Conservation (phyloP, 768 basidiomycete species). For the Suillus spraguei region DNA sequence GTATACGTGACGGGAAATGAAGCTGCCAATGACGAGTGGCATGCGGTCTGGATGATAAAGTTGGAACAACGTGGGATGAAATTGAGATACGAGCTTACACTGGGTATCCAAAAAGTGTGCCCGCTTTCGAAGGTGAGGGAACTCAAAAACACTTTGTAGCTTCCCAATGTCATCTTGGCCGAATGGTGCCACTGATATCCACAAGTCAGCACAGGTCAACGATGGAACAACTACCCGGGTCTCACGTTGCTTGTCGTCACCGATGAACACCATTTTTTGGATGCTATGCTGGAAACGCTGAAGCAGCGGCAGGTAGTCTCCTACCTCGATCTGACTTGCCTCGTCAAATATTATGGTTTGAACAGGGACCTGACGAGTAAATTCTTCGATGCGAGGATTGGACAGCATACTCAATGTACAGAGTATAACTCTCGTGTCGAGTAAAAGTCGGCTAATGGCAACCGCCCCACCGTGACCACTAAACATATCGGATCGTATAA, state of each 20-base stretch:
- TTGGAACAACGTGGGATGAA: slow-evolving; percentile 10
- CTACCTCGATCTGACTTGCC: slow-evolving; percentile 48
- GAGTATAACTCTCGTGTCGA: slow-evolving; percentile 39
- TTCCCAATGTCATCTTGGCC: slow-evolving; percentile 68
- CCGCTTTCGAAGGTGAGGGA: slow-evolving; percentile 52
- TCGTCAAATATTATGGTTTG: slow-evolving; percentile 47
- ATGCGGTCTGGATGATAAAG: slow-evolving; percentile 64
- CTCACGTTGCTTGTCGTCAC: slow-evolving; percentile 42
- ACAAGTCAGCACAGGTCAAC: slow-evolving; percentile 7
- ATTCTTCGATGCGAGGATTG: slow-evolving; percentile 17
- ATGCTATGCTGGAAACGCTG: slow-evolving; percentile 28
- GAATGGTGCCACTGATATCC: slow-evolving; percentile 67
- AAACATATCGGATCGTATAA: slow-evolving; percentile 43
- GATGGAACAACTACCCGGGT: not conserved
- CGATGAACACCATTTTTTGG: slow-evolving; percentile 40
- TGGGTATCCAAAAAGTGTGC: slow-evolving; percentile 67
- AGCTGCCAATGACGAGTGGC: slow-evolving; percentile 72
- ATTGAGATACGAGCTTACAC: slow-evolving; percentile 47
- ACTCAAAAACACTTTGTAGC: slow-evolving; percentile 78
- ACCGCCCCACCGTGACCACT: slow-evolving; percentile 8
- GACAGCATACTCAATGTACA: slow-evolving; percentile 54
- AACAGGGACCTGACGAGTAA: slow-evolving; percentile 35
- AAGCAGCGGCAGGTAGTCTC: slow-evolving; percentile 41
- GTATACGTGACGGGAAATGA: slow-evolving; percentile 73
- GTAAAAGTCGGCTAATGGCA: slow-evolving; percentile 26